Evolutionary conservation across 306 rosid species (phyloP).

Genomic region (Erythrophleum fordii): DNA sequence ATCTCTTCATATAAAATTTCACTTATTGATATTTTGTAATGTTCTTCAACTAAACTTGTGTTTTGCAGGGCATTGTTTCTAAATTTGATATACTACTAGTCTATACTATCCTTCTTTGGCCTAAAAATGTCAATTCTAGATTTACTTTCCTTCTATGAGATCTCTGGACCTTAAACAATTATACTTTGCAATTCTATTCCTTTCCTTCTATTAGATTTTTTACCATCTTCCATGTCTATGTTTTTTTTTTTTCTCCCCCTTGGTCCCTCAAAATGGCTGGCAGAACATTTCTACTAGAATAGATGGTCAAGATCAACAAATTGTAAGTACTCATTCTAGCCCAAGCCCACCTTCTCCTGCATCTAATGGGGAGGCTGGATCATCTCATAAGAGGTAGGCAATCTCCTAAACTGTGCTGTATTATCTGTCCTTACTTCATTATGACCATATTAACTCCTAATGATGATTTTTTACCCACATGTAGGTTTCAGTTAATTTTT

Average conservation of each 20-base stretch:
- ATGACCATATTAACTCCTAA: neutral
- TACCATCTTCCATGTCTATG: slow-evolving; percentile 14
- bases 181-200: neutral
- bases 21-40: neutral
- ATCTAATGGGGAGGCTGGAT: slow-evolving; percentile 44
- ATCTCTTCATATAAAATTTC: neutral
- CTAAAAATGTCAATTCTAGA: neutral
- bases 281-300: slow-evolving; percentile 46
- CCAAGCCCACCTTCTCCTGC: slow-evolving; percentile 40
- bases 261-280: slow-evolving; percentile 24
- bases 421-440: neutral
- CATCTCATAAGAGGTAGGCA: slow-evolving; percentile 56
- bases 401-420: neutral
- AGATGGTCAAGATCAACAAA: slow-evolving; percentile 45
- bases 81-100: neutral
- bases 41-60: neutral
- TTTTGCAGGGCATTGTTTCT: neutral
- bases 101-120: neutral
- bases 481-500: neutral
- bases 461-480: neutral
- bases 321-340: slow-evolving; percentile 38
- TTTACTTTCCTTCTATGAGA: neutral
- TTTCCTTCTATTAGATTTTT: neutral
- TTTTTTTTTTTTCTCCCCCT: neutral
- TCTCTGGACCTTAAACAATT: neutral